Evolutionary conservation across 495 filamentous ascomycete species (phyloP).

Genomic region (Zalerion maritima): DNA sequence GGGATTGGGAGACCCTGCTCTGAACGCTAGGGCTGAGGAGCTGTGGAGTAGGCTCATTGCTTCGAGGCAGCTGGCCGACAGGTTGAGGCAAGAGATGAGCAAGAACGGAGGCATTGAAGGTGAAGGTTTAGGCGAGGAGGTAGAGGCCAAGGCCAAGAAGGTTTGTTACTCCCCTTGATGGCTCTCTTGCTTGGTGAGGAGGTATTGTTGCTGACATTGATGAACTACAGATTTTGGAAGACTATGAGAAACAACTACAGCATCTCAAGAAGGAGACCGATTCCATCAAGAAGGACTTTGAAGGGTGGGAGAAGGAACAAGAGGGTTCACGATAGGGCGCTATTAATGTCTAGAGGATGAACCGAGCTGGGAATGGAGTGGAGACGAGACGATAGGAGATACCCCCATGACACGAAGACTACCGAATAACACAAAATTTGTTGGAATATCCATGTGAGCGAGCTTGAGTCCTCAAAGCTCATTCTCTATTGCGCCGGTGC

Average conservation of each 20-base stretch:
- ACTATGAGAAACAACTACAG: conserved; percentile 77
- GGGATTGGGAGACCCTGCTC: conserved; percentile 63
- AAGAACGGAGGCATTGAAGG: conserved; percentile 39
- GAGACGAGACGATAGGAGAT: too few species aligned
- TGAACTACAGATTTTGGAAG: conserved; percentile 57
- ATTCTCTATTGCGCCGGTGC: too few species aligned
- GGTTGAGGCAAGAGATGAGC: conserved; percentile 65
- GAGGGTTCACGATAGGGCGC: too few species aligned
- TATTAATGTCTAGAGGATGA: too few species aligned
- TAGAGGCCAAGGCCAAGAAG: conserved; percentile 71
- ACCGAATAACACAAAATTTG: too few species aligned
- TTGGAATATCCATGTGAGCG: too few species aligned
- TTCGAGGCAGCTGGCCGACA: conserved; percentile 63
- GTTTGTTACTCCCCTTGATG: conserved; percentile 32
- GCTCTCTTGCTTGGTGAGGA: conserved; percentile 4
- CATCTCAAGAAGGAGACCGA: conserved; percentile 73
- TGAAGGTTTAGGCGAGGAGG: conserved; percentile 57
- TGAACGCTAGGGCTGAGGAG: conserved; percentile 76
- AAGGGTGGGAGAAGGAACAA: conserved; percentile 53
- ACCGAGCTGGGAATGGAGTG: too few species aligned
- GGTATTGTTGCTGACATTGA: conserved; percentile 12
- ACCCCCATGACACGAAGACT: too few species aligned
- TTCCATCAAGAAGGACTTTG: conserved; percentile 63
- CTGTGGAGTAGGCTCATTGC: conserved; percentile 91
- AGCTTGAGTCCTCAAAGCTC: too few species aligned